Conservation (phyloP, 306 rosid species). For the Castanopsis chinensis region DNA sequence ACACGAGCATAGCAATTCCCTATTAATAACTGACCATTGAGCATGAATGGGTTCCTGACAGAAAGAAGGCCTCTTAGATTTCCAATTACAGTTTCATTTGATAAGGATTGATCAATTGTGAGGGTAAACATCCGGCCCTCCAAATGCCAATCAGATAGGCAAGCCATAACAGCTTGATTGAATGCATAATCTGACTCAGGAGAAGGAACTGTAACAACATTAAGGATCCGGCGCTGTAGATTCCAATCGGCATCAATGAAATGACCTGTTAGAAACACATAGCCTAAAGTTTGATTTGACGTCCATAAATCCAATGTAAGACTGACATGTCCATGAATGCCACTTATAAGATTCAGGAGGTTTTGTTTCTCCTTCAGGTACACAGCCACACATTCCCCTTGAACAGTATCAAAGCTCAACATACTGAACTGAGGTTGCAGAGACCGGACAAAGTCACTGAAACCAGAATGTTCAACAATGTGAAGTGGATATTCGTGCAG, state of each 20-base stretch:
- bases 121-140: conserved; percentile 62
- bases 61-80: conserved; percentile 66
- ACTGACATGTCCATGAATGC: conserved; percentile 73
- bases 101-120: conserved; percentile 60
- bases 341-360: conserved; percentile 53
- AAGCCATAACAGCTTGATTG: conserved; percentile 50
- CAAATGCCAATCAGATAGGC: conserved; percentile 83
- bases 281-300: conserved; percentile 56
- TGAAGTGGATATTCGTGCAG: conserved; percentile 88
- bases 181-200: conserved; percentile 57
- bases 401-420: conserved; percentile 39
- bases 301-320: conserved; percentile 79
- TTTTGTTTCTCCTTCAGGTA: conserved; percentile 65
- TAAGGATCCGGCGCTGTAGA: conserved; percentile 65
- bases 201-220: conserved; percentile 61
- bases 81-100: conserved; percentile 52
- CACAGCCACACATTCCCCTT: conserved; percentile 53
- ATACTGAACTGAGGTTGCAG: conserved; percentile 79
- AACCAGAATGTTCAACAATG: conserved; percentile 76
- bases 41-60: conserved; percentile 62
- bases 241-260: conserved; percentile 82
- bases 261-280: conserved; percentile 76
- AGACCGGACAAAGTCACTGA: conserved; percentile 52
- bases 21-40: conserved; percentile 74
- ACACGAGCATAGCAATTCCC: conserved; percentile 80